Evolutionary conservation across 345 rosid species (phyloP).

Genomic region (Euphorbia lathyris): DNA sequence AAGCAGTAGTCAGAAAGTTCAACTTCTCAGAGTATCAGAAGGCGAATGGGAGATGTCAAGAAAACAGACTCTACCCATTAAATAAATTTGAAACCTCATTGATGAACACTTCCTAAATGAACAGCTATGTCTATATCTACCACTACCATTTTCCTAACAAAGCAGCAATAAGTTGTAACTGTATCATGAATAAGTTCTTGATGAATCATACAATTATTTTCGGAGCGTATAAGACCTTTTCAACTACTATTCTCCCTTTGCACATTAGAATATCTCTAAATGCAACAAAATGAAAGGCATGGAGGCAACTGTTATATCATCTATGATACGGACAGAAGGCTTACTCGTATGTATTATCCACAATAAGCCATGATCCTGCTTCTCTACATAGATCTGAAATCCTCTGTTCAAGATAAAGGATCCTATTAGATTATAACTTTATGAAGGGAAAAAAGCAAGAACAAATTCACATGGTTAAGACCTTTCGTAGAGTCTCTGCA

Average conservation of each 20-base stretch:
- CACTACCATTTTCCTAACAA: too few species aligned
- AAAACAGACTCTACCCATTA: neutral
- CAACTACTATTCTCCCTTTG: slow-evolving; percentile 3
- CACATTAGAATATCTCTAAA: neutral
- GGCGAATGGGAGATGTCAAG: neutral
- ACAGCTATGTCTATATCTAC: too few species aligned
- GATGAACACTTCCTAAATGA: too few species aligned
- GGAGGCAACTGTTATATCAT: neutral
- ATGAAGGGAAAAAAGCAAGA: neutral
- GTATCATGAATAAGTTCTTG: neutral
- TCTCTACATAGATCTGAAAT: slow-evolving; percentile 73
- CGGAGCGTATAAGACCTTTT: neutral
- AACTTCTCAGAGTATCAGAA: neutral
- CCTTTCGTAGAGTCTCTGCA: too few species aligned
- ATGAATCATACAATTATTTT: neutral
- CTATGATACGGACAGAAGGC: slow-evolving; percentile 27
- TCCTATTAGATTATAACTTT: slow-evolving; percentile 8
- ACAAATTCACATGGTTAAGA: neutral
- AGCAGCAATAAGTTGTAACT: neutral
- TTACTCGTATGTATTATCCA: slow-evolving; percentile 97
- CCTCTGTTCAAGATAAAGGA: slow-evolving; percentile 50
- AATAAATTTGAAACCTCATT: slow-evolving; percentile 2
- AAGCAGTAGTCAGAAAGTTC: neutral
- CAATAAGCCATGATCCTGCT: slow-evolving; percentile 94
- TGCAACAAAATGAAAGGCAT: neutral